A percentile compares a stretch with the other conserved stretches of the same genome.
phyloP scores from a whole-genome alignment of 768 basidiomycete genomes.

The Panus rudis region DNA sequence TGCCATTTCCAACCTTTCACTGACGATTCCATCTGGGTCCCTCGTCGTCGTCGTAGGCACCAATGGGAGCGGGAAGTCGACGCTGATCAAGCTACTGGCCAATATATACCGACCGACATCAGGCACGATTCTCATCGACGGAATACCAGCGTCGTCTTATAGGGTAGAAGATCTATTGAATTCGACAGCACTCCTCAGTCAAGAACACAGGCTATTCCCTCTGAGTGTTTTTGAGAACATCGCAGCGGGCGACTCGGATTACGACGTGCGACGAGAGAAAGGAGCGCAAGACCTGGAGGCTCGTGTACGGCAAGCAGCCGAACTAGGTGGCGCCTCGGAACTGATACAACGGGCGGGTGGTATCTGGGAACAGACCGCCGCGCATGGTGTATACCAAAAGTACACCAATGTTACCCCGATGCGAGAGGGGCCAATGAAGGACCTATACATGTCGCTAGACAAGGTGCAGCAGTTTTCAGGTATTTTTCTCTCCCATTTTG shows the following conservation, averaged over 20 bases:
- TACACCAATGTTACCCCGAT: no score
- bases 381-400: no score
- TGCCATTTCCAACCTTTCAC: constrained; percentile 30
- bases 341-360: no score
- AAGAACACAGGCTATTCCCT: constrained; percentile 32
- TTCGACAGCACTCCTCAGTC: constrained; percentile 35
- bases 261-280: constrained; percentile 13
- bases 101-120: constrained; percentile 17
- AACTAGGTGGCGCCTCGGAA: no score
- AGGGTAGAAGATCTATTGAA: constrained; percentile 26
- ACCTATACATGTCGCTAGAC: constrained; percentile 2
- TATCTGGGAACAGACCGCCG: no score
- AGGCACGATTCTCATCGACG: constrained; percentile 30
- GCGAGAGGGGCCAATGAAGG: constrained; percentile 2
- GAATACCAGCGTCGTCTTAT: constrained; percentile 27
- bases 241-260: constrained; percentile 25
- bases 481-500: not conserved
- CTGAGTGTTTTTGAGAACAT: constrained; percentile 37
- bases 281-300: no score
- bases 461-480: constrained; percentile 1
- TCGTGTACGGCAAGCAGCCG: constrained; percentile 17
- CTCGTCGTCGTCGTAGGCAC: constrained; percentile 51
- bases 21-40: constrained; percentile 35
- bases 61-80: constrained; percentile 52
- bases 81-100: constrained; percentile 24